Conservation (phyloP, 1,139 yeast species). For the Wickerhamomyces sp. region DNA sequence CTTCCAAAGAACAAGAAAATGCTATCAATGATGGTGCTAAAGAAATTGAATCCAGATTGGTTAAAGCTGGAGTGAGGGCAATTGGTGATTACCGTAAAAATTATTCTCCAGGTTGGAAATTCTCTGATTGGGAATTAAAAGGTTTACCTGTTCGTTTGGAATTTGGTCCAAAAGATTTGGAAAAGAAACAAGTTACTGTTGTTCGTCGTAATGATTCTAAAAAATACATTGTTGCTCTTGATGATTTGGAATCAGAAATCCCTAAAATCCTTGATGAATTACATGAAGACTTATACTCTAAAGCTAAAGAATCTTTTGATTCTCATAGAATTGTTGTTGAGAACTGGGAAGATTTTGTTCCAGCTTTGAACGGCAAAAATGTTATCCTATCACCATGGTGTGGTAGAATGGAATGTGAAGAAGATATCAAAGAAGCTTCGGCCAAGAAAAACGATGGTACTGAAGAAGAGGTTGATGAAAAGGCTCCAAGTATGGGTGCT, state of each 20-base stretch:
- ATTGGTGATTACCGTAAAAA: constrained; percentile 86
- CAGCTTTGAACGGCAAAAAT: constrained; percentile 86
- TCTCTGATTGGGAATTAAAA: constrained; percentile 94
- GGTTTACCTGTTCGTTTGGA: constrained; percentile 94
- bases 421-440: constrained; percentile 90
- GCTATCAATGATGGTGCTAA: constrained; percentile 67
- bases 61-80: constrained; percentile 61
- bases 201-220: constrained; percentile 91
- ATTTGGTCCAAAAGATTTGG: constrained; percentile 92
- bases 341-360: constrained; percentile 90
- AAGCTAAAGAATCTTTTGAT: constrained; percentile 81
- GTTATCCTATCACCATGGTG: constrained; percentile 96
- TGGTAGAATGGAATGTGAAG: constrained; percentile 92
- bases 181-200: constrained; percentile 72
- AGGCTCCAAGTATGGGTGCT: constrained; percentile 99
- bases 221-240: constrained; percentile 63
- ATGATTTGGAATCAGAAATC: constrained; percentile 59
- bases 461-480: constrained; percentile 86
- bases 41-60: constrained; percentile 56
- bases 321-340: constrained; percentile 75
- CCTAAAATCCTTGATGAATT: constrained; percentile 76
- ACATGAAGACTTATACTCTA: constrained; percentile 67
- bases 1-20: constrained; percentile 69
- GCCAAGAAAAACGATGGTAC: constrained; percentile 76
- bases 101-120: constrained; percentile 99